phyloP scores from a whole-genome alignment of 2,329 filamentous ascomycete species.

The Arthrobotrys pseudoclavata region DNA sequence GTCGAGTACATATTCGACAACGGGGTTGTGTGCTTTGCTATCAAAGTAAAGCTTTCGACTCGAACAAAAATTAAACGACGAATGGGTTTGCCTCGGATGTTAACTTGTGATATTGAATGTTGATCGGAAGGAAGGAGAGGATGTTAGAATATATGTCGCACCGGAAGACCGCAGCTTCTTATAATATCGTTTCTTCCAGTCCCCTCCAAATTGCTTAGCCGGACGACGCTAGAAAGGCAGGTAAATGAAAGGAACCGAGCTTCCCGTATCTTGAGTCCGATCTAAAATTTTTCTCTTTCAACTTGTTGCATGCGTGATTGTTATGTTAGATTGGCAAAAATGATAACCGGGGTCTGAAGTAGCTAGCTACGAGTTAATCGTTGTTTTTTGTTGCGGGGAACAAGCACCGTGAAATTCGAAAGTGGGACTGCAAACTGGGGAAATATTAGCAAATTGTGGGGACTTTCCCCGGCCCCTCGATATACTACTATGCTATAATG shows the following conservation, averaged over 20 bases:
- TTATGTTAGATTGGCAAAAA: not conserved
- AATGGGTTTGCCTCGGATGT: not conserved
- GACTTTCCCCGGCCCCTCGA: not conserved
- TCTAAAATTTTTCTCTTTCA: not conserved
- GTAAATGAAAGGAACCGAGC: conserved; percentile 1
- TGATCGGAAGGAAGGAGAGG: not conserved
- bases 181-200: not conserved
- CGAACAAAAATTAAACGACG: not conserved
- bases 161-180: conserved; percentile 1
- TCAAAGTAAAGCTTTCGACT: not conserved
- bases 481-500: not conserved
- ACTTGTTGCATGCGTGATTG: not conserved
- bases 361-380: not conserved
- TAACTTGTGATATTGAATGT: not conserved
- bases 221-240: conserved; percentile 11
- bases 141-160: too few species aligned
- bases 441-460: conserved; percentile 1
- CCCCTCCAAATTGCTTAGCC: not conserved
- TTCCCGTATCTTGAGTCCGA: conserved; percentile 15
- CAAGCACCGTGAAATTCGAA: too few species aligned
- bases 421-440: conserved; percentile 5
- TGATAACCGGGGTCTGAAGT: not conserved
- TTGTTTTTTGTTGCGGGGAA: conserved; percentile 1
- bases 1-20: conserved; percentile 66
- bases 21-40: not conserved